Base-by-base conservation (phyloP, 345 rosid species). In the Anacardium occidentale region DNA sequence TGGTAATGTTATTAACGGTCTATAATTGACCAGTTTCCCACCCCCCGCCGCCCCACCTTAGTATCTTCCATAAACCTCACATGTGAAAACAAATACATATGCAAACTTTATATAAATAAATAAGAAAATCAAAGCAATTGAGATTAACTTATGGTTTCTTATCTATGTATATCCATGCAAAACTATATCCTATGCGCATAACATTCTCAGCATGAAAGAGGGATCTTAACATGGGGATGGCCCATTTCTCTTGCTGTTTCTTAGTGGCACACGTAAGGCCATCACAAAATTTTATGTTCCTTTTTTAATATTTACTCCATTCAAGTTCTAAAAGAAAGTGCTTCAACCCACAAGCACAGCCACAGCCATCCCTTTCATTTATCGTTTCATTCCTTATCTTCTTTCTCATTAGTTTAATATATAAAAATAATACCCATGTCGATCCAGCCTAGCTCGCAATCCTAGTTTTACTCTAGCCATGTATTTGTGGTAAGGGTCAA, bases 241-340 rank as follows among this genome's bases (percentile, higher is more conserved):
- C 51, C 69, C 75, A 44, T 74, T 59, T 64, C 74, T 17, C 24
- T 70, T 64, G 51, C 70, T 76, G 53, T 45, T 70, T 67, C 15
- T 77, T 68, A 55, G 73, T 69, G 81, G 76, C 68, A 71, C 71
- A 74, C 68, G 24, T 59, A 66, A 74, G 75, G 15, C 80, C 61
- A 62, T 70, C n/a, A n/a, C 47, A 64, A 55, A 37, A 10, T 42
- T 76, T 17, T 58, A 22, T 65, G 32, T 50, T 42, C 0, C 9
- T 50, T 15, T 15, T 3, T 10, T 2, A 4, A 2, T 21, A n/a
- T n/a, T 10, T 24, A 40, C 45, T 21, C n/a, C 10, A 22, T 4
- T 44, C 15, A n/a, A 5, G 10, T 45, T 37, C 29, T 40, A 57
- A 11, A 37, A 66, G 52, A 8, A 48, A 66, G 69, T 60, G 57